Base-by-base conservation (phyloP, 1,139 yeast species). In the Suhomyces bokatorum region DNA sequence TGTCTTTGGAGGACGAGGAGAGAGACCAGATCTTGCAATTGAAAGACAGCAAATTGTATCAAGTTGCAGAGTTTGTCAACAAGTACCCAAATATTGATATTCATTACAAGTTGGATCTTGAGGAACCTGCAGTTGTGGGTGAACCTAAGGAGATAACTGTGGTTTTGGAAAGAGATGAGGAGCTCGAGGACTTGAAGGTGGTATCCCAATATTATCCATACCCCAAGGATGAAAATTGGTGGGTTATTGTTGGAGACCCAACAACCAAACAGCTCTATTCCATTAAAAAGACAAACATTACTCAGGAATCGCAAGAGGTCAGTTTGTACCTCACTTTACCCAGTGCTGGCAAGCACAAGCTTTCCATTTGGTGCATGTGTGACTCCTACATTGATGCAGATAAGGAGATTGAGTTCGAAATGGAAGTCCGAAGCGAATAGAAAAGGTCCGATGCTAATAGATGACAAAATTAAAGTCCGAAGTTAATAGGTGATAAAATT, bases 311-410 rank as follows among this genome's bases (percentile, higher is more conserved):
- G 2, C 88, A 84, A 56, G 57, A 66, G 3, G 70, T 85, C 15
- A 69, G 67, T 9, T 56, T 93, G 42, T 78, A 77, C 24, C 78
- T 87, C 51, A 70, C 81, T 0, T 61, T 87, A 15, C 84, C 90
- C 0, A 72, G 66, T 3, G 63, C 76, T 4, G 97, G 97, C 0
- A 62, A 67, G 7, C 85, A 83, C 46, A 63, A 74, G 11, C 65
- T 90, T 33, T 79, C 83, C 0, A 67, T 89, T 2, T 91, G 96
- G 96, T 84, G 93, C 58, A 78, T 91, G 64, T 87, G 97, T 65
- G 98, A 91, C 59, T 85, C 96, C 0, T 93, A 91, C 58, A 57
- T 88, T 27, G 98, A 90, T 60, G 95, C 90, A 2, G 99, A 93
- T 60, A 88, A 87, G 60, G 97, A 91, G 65, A 75, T 81, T 20